phyloP scores from a whole-genome alignment of 495 filamentous ascomycete species.

The Chaetomium cochliodes region DNA sequence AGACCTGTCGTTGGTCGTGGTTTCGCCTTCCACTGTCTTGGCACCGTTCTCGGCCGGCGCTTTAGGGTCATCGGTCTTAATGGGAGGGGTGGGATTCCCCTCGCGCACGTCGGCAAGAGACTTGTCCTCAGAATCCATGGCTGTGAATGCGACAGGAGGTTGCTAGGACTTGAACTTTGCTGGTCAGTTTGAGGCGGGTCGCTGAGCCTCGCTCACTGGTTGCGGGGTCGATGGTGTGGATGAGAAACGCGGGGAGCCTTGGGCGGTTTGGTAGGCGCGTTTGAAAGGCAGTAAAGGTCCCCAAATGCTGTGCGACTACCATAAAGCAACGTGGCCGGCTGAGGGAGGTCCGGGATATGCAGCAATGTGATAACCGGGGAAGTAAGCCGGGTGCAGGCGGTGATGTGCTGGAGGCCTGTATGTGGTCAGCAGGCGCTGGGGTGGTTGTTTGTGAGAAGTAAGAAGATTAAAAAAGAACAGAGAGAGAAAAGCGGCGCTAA shows the following conservation, averaged over 20 bases:
- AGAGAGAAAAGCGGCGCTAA: not conserved
- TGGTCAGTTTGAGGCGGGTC: not conserved
- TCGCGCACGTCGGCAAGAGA: slow-evolving; percentile 29
- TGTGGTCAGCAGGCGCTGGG: slow-evolving; percentile 8
- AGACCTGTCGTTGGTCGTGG: slow-evolving; percentile 27
- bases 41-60: slow-evolving; percentile 27
- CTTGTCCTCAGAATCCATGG: slow-evolving; percentile 31
- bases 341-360: slow-evolving; percentile 1
- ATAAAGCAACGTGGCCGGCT: slow-evolving; percentile 11
- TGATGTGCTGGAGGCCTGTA: not conserved
- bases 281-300: not conserved
- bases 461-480: not conserved
- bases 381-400: not conserved
- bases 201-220: not conserved
- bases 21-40: slow-evolving; percentile 25
- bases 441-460: not conserved
- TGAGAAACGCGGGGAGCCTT: not conserved
- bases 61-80: slow-evolving; percentile 31
- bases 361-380: slow-evolving; percentile 7
- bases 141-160: not conserved
- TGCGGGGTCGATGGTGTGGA: not conserved
- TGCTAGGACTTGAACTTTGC: not conserved
- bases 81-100: slow-evolving; percentile 21
- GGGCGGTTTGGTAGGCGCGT: not conserved
- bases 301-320: slow-evolving; percentile 9